These are phyloP conservation scores for Trametes sp. DNA, from an alignment of 1,284 basidiomycete genomes.

Conservation along the genomic window DNA sequence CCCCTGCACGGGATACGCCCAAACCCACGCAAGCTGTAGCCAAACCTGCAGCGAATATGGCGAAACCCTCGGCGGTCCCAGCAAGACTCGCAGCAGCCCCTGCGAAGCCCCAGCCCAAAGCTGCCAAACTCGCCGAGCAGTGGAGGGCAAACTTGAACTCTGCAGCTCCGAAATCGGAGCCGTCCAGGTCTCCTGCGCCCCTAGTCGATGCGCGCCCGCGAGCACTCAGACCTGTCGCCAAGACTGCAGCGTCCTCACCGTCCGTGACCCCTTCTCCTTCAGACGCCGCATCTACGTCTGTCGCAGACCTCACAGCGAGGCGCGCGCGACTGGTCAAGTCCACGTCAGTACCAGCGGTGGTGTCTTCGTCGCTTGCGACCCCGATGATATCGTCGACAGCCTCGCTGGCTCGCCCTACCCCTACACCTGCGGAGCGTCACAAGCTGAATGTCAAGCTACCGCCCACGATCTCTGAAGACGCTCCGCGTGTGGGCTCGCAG, in stretches of 20 bases:
- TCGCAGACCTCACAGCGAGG: slow-evolving; percentile 37
- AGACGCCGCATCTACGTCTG: slow-evolving; percentile 21
- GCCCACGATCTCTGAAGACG: slow-evolving; percentile 45
- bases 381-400: slow-evolving; percentile 78
- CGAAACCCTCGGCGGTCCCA: slow-evolving; percentile 2
- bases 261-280: slow-evolving; percentile 18
- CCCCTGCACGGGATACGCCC: slow-evolving; percentile 14
- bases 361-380: slow-evolving; percentile 73
- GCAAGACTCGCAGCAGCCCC: neutral
- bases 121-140: slow-evolving; percentile 21
- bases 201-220: slow-evolving; percentile 15
- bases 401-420: slow-evolving; percentile 63
- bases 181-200: slow-evolving; percentile 8
- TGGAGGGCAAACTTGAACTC: slow-evolving; percentile 14
- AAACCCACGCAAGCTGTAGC: neutral
- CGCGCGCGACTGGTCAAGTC: slow-evolving; percentile 54
- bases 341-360: slow-evolving; percentile 65
- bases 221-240: slow-evolving; percentile 19
- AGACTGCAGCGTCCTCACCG: slow-evolving; percentile 21
- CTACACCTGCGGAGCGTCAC: slow-evolving; percentile 30
- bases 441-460: slow-evolving; percentile 37
- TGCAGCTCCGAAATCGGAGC: slow-evolving; percentile 21
- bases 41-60: too few species aligned
- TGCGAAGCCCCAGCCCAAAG: slow-evolving; percentile 6
- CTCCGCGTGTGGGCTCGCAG: slow-evolving; percentile 19